These are phyloP conservation scores for Penicillium paneum DNA, from an alignment of 2,329 filamentous ascomycete genomes.

Conservation along the genomic window DNA sequence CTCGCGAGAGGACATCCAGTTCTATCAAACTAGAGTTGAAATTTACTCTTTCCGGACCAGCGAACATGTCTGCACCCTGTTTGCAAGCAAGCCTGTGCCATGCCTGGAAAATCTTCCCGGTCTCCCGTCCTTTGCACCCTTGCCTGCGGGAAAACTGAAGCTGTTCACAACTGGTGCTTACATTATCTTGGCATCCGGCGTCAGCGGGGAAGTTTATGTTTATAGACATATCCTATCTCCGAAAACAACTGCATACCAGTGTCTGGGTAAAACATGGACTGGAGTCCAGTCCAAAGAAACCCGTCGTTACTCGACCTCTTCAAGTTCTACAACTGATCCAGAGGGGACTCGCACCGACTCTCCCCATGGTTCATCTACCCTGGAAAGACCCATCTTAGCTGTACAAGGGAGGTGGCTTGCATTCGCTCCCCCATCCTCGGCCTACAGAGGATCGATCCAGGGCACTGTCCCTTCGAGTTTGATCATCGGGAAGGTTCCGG, in stretches of 20 bases:
- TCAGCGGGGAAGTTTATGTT: conserved; percentile 83
- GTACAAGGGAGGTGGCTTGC: conserved; percentile 49
- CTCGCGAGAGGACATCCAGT: conserved; percentile 28
- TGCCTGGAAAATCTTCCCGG: conserved; percentile 57
- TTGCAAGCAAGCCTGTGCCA: conserved; percentile 64
- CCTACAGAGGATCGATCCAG: conserved; percentile 39
- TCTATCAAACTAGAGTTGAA: conserved; percentile 83
- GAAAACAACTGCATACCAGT: conserved; percentile 50
- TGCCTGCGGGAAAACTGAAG: conserved; percentile 68
- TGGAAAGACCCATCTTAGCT: conserved; percentile 42
- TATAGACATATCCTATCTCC: conserved; percentile 50
- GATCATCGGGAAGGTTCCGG: conserved; percentile 36
- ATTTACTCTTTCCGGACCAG: conserved; percentile 81
- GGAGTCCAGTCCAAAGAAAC: conserved; percentile 60
- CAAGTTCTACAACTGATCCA: conserved; percentile 45
- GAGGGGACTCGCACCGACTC: conserved; percentile 43
- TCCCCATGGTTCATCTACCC: conserved; percentile 26
- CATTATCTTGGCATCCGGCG: conserved; percentile 71
- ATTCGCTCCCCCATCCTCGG: conserved; percentile 42
- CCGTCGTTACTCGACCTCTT: conserved; percentile 47
- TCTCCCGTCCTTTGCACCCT: conserved; percentile 64
- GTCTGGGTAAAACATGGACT: conserved; percentile 90
- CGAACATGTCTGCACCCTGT: conserved; percentile 67
- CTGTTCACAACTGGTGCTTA: conserved; percentile 70
- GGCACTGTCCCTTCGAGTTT: conserved; percentile 40